These are phyloP conservation scores for Venustampulla echinocandica DNA, from an alignment of 495 filamentous ascomycete genomes.

Conservation along the genomic window DNA sequence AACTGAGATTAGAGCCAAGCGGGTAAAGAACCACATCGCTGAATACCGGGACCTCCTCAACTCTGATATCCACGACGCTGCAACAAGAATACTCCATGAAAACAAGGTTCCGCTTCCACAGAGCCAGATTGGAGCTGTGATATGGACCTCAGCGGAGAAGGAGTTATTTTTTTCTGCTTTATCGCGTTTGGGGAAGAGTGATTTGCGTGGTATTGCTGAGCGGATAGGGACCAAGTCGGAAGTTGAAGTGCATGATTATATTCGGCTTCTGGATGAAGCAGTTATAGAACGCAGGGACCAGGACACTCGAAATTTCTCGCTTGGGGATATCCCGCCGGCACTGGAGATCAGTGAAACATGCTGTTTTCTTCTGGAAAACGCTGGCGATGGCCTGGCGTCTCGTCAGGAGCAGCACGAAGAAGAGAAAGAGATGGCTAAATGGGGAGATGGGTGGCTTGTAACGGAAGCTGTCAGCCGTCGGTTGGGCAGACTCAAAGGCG, in stretches of 20 bases:
- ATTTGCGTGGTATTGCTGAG: conserved; percentile 50
- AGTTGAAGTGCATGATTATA: conserved; percentile 62
- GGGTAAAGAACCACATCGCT: conserved; percentile 33
- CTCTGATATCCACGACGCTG: conserved; percentile 38
- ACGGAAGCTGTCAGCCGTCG: conserved; percentile 33
- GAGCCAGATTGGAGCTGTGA: conserved; percentile 57
- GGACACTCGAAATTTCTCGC: conserved; percentile 10
- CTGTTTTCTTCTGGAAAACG: conserved; percentile 54
- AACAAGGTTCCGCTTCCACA: conserved; percentile 15
- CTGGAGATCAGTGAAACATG: conserved; percentile 61
- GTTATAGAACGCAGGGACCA: conserved; percentile 24
- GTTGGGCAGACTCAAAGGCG: conserved; percentile 26
- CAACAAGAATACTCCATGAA: conserved; percentile 23
- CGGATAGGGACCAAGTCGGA: conserved; percentile 63
- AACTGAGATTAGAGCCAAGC: conserved; percentile 13
- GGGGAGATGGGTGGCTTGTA: conserved; percentile 44
- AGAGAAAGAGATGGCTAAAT: conserved; percentile 38
- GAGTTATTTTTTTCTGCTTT: conserved; percentile 56
- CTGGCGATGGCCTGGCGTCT: conserved; percentile 51
- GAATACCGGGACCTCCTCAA: conserved; percentile 55
- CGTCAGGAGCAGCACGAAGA: conserved; percentile 51
- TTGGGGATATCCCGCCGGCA: conserved; percentile 58
- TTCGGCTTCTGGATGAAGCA: conserved; percentile 49
- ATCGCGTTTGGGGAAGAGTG: conserved; percentile 50
- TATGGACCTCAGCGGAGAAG: conserved; percentile 68